A percentile compares a stretch with the other conserved stretches of the same genome.
phyloP scores from a whole-genome alignment of 2,329 filamentous ascomycete species.

The Epichloe sylvatica region DNA sequence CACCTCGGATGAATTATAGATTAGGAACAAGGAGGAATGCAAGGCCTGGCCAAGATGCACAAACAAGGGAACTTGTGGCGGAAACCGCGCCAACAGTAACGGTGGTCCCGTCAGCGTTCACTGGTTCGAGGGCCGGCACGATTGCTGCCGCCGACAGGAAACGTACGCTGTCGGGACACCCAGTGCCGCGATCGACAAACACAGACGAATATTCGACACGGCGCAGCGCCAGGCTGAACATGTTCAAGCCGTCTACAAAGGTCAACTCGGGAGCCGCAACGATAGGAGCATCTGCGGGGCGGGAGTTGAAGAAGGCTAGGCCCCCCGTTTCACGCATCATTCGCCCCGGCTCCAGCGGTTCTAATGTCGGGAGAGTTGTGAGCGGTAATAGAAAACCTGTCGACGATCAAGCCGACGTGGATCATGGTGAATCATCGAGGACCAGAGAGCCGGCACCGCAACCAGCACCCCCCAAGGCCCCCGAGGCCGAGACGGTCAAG shows the following conservation, averaged over 20 bases:
- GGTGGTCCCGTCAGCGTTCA: constrained; percentile 24
- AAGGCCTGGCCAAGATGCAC: constrained; percentile 21
- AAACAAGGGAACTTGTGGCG: constrained; percentile 23
- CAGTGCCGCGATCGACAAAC: constrained; percentile 37
- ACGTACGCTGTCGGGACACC: constrained; percentile 81
- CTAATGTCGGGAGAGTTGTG: constrained; percentile 71
- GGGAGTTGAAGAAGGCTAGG: constrained; percentile 75
- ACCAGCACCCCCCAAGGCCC: constrained; percentile 23
- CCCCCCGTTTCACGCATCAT: constrained; percentile 61
- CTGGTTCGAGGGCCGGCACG: constrained; percentile 16
- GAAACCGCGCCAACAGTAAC: constrained; percentile 25
- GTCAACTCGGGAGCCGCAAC: constrained; percentile 43
- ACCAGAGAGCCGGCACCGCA: constrained; percentile 29
- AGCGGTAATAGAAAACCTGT: constrained; percentile 76
- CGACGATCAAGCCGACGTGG: constrained; percentile 53
- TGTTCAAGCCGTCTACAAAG: constrained; percentile 56
- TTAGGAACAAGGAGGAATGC: constrained; percentile 29
- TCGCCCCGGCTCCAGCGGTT: constrained; percentile 49
- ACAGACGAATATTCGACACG: constrained; percentile 47
- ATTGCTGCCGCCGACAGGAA: constrained; percentile 54
- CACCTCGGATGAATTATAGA: constrained; percentile 50
- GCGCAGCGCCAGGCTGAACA: constrained; percentile 56
- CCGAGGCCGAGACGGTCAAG: constrained; percentile 43
- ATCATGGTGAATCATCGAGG: constrained; percentile 46
- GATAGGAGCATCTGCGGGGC: constrained; percentile 41